Base-by-base conservation (phyloP, 805 yeast genomes). In the Clavispora santaluciae region DNA sequence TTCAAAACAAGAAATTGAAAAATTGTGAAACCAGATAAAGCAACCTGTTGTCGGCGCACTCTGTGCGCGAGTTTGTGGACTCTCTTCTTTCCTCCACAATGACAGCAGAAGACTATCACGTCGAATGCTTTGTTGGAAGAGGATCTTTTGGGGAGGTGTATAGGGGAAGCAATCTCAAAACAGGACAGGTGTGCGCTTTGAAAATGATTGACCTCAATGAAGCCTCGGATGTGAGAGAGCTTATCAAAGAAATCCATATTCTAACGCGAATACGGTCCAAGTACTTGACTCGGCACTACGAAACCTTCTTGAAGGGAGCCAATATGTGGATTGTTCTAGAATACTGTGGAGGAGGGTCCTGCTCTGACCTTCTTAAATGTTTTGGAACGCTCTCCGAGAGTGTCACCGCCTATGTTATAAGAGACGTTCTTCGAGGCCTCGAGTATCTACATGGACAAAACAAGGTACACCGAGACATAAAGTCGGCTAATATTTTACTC, bases 271-370 rank as follows among this genome's bases (percentile, higher is more conserved):
- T 46, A 6, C 38, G 44, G 22, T 43, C 47, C n/a, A 76, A 76
- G 1, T 77, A 75, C 53, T 79, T 93, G 39, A 87, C 93, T 2
- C 70, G 72, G 33, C 67, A 67, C 51, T 72, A 66, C 52, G 81
- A 79, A 36, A 80, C 96, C 1, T 76, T 79, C 54, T 60, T 83
- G 4, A 68, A 72, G 33, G 87, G 79, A 33, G 78, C 79, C 33
- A 72, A 78, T 5, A 78, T 93, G 78, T 90, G 89, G 83, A 86
- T 91, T 36, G 83, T 83, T 5, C 87, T 93, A 96, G 99, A 91
- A 59, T 88, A 76, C 56, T 93, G 98, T 61, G 96, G 91, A 10
- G 97, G 95, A 22, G 96, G 97, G 0, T 86, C 96, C 1, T 86
- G 95, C 60, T 73, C 84, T 2, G 95, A 86, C 54, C 69, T 88